Evolutionary conservation across 345 rosid species (phyloP).

Genomic region (Ceriops decandra): DNA sequence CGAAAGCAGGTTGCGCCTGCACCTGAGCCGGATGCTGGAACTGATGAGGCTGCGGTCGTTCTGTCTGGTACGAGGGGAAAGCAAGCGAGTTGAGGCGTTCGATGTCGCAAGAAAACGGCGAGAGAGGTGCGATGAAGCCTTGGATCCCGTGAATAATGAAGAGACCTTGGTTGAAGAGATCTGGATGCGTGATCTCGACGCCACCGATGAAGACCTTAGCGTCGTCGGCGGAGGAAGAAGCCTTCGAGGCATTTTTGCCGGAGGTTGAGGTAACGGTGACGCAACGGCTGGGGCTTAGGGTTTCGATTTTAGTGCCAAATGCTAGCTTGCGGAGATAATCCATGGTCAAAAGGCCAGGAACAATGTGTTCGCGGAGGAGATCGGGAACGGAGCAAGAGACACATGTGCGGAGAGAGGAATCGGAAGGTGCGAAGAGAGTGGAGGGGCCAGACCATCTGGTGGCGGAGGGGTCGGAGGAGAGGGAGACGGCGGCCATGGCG

Average conservation of each 20-base stretch:
- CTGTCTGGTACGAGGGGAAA: constrained; percentile 31
- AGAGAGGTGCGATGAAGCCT: constrained; percentile 58
- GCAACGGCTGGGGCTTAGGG: constrained; percentile 60
- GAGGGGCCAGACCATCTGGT: constrained; percentile 57
- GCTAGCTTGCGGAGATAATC: constrained; percentile 52
- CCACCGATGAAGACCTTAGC: constrained; percentile 51
- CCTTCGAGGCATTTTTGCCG: constrained; percentile 26
- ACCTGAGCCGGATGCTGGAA: constrained; percentile 16
- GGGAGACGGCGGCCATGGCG: constrained; percentile 48
- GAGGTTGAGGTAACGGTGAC: constrained; percentile 43
- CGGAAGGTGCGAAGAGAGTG: constrained; percentile 62
- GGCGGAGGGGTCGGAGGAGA: constrained; percentile 33
- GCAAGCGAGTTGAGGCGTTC: constrained; percentile 44
- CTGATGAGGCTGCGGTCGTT: constrained; percentile 3
- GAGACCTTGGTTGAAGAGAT: constrained; percentile 59
- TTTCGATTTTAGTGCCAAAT: constrained; percentile 57
- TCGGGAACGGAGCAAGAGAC: constrained; percentile 41
- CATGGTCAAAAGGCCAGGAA: constrained; percentile 56
- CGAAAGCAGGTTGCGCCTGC: constrained; percentile 30
- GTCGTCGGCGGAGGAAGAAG: constrained; percentile 13
- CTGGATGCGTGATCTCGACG: constrained; percentile 57
- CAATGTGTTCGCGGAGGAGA: constrained; percentile 64
- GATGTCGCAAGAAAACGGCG: constrained; percentile 58
- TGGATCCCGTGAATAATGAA: constrained; percentile 55
- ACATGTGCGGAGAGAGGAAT: constrained; percentile 48